Evolutionary conservation across 495 filamentous ascomycete genomes (phyloP).

Genomic region (Neurospora sp.): DNA sequence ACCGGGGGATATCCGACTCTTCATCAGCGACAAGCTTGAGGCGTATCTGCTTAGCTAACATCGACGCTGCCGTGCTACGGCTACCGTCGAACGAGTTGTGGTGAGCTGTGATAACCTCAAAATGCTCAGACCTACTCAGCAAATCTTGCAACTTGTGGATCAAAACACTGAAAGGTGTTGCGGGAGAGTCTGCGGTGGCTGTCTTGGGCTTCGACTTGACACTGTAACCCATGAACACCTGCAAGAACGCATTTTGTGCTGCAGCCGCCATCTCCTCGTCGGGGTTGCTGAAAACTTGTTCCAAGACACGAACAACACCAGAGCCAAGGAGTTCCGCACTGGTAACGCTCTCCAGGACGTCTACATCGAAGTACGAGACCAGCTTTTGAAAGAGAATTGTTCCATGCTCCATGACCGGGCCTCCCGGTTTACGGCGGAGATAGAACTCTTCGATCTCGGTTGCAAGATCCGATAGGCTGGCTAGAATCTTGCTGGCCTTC

Average conservation of each 20-base stretch:
- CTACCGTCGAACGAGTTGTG: conserved; percentile 88
- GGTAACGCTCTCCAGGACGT: conserved; percentile 86
- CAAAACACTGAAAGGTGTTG: conserved; percentile 82
- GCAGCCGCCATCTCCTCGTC: conserved; percentile 43
- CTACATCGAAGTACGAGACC: conserved; percentile 79
- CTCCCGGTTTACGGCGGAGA: conserved; percentile 36
- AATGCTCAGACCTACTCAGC: conserved; percentile 92
- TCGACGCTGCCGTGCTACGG: conserved; percentile 82
- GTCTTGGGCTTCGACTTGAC: conserved; percentile 52
- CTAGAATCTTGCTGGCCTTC: conserved; percentile 66
- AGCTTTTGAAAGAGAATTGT: conserved; percentile 61
- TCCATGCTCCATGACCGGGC: conserved; percentile 39
- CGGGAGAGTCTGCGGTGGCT: conserved; percentile 50
- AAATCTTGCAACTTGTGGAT: conserved; percentile 93
- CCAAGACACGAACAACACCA: conserved; percentile 71
- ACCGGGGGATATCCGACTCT: conserved; percentile 71
- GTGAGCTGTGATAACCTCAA: conserved; percentile 92
- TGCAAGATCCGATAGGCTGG: conserved; percentile 60
- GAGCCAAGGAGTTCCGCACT: conserved; percentile 91
- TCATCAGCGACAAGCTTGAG: conserved; percentile 86
- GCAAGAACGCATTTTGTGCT: conserved; percentile 74
- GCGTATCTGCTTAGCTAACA: conserved; percentile 92
- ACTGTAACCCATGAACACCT: conserved; percentile 82
- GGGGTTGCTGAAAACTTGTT: conserved; percentile 69
- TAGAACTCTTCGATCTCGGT: conserved; percentile 61